Percentiles rank a stretch among this genome's conserved stretches.
These are phyloP conservation scores for Fusarium continuum DNA, from an alignment of 2,329 filamentous ascomycete genomes.

Conservation along the genomic window DNA sequence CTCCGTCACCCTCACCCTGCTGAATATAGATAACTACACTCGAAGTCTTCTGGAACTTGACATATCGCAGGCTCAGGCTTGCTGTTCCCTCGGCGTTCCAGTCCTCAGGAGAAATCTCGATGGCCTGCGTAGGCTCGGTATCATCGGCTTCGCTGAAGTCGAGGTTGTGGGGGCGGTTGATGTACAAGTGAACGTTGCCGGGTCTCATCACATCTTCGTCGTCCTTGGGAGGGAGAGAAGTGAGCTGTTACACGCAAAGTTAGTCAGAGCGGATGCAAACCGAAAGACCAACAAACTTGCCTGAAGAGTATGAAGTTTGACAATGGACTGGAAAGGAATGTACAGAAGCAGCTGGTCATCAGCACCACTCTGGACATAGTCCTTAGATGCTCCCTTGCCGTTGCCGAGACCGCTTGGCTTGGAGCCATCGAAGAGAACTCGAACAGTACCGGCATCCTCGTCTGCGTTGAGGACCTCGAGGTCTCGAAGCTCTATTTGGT, in stretches of 20 bases:
- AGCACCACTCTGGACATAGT: conserved; percentile 96
- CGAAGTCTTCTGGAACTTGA: conserved; percentile 96
- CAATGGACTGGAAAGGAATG: conserved; percentile 84
- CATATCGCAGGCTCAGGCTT: conserved; percentile 80
- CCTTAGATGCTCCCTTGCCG: conserved; percentile 63
- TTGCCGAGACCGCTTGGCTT: conserved; percentile 73
- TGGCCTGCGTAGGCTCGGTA: conserved; percentile 79
- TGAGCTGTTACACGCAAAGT: conserved; percentile 69
- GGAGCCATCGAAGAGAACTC: conserved; percentile 74
- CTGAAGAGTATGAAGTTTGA: conserved; percentile 88
- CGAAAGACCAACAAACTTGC: conserved; percentile 49
- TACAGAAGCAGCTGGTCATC: conserved; percentile 97
- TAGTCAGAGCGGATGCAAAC: conserved; percentile 11
- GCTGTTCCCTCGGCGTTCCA: conserved; percentile 85
- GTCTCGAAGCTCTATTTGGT: conserved; percentile 79
- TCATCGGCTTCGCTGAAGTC: conserved; percentile 96
- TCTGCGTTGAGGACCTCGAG: conserved; percentile 91
- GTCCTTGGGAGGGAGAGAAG: conserved; percentile 76
- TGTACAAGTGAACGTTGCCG: conserved; percentile 83
- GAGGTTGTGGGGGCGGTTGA: conserved; percentile 87
- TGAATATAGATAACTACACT: conserved; percentile 89
- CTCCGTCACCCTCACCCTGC: conserved; percentile 82
- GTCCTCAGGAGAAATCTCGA: conserved; percentile 77
- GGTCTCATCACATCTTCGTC: conserved; percentile 84
- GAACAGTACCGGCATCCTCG: conserved; percentile 75